Conservation (phyloP, 352 stramenopile species). For the Phytophthora pinifolia region DNA sequence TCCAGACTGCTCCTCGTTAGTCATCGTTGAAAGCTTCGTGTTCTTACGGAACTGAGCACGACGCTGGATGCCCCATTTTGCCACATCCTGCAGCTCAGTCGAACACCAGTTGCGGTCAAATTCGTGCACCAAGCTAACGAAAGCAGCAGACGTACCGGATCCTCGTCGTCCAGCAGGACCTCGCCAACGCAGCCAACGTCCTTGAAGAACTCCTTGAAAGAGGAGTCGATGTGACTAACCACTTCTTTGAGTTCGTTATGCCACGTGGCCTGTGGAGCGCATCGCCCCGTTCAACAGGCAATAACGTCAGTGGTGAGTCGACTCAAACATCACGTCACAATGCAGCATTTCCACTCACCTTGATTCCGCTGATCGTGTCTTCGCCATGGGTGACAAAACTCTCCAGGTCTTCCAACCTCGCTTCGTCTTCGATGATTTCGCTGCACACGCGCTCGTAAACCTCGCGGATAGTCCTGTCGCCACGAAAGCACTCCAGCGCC, state of each 20-base stretch:
- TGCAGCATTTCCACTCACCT: constrained; percentile 32
- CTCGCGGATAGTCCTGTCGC: constrained; percentile 71
- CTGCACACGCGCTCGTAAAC: constrained; percentile 64
- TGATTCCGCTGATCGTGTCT: constrained; percentile 73
- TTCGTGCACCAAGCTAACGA: background rate
- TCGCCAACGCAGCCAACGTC: constrained; percentile 88
- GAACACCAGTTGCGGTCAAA: background rate
- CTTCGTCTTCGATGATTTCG: constrained; percentile 75
- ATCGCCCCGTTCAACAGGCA: background rate
- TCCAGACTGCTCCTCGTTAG: constrained; percentile 83
- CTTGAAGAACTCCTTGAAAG: constrained; percentile 84
- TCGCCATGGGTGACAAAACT: constrained; percentile 60
- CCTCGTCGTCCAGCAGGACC: constrained; percentile 74
- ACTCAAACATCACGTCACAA: background rate
- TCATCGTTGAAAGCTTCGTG: constrained; percentile 84
- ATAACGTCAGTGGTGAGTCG: background rate
- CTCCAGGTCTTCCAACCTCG: constrained; percentile 55
- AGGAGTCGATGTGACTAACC: constrained; percentile 77
- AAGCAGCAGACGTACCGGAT: constrained; percentile 39
- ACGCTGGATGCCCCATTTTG: constrained; percentile 87
- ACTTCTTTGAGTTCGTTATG: constrained; percentile 66
- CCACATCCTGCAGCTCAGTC: constrained; percentile 54
- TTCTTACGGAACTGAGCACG: constrained; percentile 87
- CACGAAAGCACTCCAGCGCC: constrained; percentile 77
- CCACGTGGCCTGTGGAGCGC: constrained; percentile 52